Evolutionary conservation across 495 filamentous ascomycete species (phyloP), one percentile per base, ranked within the genome.

Genomic region (Hyphodiscus hymeniophilus): DNA sequence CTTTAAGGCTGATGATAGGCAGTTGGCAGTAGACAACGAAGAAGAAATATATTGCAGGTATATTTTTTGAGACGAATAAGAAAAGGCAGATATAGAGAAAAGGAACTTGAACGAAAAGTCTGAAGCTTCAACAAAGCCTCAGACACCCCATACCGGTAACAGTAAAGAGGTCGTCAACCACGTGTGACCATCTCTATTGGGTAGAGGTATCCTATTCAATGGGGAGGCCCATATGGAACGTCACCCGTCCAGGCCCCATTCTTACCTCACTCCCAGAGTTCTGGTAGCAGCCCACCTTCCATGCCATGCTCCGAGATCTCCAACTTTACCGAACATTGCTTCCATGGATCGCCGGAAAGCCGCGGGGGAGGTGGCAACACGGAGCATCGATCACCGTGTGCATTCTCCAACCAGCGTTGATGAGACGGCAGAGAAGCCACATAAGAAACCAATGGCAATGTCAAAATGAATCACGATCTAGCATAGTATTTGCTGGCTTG

Each of bases 171-270:
- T 20, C n/a, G 4, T 5, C 23, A 46, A 41, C 18, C 26, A 45
- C 48, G 28, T 56, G 54, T 52, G 45, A 33, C 44, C 28, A 34
- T 3, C 22, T 56, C 40, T 15, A 48, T 52, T 56, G 54, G 48
- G 13, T 18, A 20, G 20, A 33, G 16, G 35, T 46, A 43, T 40
- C 38, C 45, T n/a, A 42, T 48, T 30, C n/a, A n/a, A 24, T 31
- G 18, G 44, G 10, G 15, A 28, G 32, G n/a, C 31, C 32, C 41
- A 31, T 30, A 58, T 54, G 55, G 47, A 58, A 58, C 55, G 55
- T 58, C 55, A 58, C 55, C n/a, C 16, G 48, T 42, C 45, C 22
- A 30, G 15, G 38, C 50, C 55, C 55, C 47, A 39, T 50, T 40
- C 23, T 47, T 26, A 17, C 43, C 30, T 30, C 41, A 30, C 22